These are phyloP conservation scores for Aspergillus brunneoviolaceus DNA, from an alignment of 2,329 filamentous ascomycete species.

Conservation along the genomic window DNA sequence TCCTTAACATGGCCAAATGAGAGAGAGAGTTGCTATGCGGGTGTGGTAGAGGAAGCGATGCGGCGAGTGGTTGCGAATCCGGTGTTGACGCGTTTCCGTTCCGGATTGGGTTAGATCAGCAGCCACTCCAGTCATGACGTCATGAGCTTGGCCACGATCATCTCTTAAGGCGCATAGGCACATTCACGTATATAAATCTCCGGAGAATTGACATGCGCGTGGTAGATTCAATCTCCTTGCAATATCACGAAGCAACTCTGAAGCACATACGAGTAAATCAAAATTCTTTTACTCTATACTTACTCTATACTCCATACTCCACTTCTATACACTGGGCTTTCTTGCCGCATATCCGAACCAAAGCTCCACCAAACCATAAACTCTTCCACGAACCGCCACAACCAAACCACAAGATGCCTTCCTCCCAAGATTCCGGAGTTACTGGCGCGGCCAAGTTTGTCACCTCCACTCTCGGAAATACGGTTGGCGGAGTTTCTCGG, in stretches of 20 bases:
- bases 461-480: slow-evolving; percentile 57
- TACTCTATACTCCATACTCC: too few relatives aligned
- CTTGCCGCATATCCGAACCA: not conserved
- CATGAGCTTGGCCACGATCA: not conserved
- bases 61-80: not conserved
- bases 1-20: slow-evolving; percentile 1
- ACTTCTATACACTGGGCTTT: not conserved
- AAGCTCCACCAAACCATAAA: not conserved
- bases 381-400: not conserved
- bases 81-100: not conserved
- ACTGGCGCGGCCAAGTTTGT: slow-evolving; percentile 56
- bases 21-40: too few relatives aligned
- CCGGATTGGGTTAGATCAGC: not conserved
- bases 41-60: not conserved
- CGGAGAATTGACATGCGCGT: not conserved
- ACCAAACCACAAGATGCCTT: slow-evolving; percentile 1
- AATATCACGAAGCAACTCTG: too few relatives aligned
- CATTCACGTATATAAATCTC: not conserved
- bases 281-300: too few relatives aligned
- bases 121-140: not conserved
- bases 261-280: too few relatives aligned
- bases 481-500: slow-evolving; percentile 54
- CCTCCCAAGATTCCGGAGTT: slow-evolving; percentile 40
- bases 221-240: not conserved
- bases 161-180: too few relatives aligned